A percentile compares a stretch with the other conserved stretches of the same genome.
Evolutionary conservation across 495 filamentous ascomycete genomes (phyloP).

Genomic region (Beverwykella pulmonaria): DNA sequence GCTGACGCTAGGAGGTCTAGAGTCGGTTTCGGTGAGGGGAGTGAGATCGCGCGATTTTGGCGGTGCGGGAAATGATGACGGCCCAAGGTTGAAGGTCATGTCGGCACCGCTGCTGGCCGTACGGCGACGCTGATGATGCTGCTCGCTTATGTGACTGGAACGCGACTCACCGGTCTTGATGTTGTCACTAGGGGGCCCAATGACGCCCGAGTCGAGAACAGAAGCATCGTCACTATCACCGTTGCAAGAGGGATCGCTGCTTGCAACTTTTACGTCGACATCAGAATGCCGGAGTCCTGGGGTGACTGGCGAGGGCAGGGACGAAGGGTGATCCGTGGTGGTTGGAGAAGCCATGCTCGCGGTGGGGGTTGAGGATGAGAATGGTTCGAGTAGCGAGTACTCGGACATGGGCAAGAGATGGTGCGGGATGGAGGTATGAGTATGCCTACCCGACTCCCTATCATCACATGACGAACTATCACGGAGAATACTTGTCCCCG

Average conservation of each 20-base stretch:
- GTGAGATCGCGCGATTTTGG: slow-evolving; percentile 4
- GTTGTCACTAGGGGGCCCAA: slow-evolving; percentile 16
- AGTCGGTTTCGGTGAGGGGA: slow-evolving; percentile 3
- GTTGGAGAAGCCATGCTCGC: slow-evolving; percentile 30
- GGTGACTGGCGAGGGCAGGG: slow-evolving; percentile 37
- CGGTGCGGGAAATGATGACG: background rate
- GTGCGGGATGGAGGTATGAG: background rate
- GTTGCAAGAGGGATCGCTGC: slow-evolving; percentile 36
- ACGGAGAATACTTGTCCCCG: slow-evolving; percentile 25
- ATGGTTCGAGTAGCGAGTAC: slow-evolving; percentile 31
- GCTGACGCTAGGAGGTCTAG: background rate
- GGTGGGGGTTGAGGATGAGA: slow-evolving; percentile 27
- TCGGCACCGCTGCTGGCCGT: slow-evolving; percentile 35
- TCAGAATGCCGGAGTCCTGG: slow-evolving; percentile 29
- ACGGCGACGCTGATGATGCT: slow-evolving; percentile 26
- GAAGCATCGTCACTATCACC: slow-evolving; percentile 28
- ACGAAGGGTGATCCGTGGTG: slow-evolving; percentile 31
- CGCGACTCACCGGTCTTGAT: slow-evolving; percentile 13
- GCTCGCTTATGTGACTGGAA: background rate
- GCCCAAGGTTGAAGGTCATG: slow-evolving; percentile 10
- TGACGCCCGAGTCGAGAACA: slow-evolving; percentile 17
- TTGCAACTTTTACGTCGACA: slow-evolving; percentile 36
- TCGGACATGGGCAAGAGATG: slow-evolving; percentile 19
- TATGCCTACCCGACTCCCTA: background rate
- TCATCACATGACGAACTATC: slow-evolving; percentile 34